Conservation (phyloP, 108 stramenopile species). For the Skeletonema costatum region DNA sequence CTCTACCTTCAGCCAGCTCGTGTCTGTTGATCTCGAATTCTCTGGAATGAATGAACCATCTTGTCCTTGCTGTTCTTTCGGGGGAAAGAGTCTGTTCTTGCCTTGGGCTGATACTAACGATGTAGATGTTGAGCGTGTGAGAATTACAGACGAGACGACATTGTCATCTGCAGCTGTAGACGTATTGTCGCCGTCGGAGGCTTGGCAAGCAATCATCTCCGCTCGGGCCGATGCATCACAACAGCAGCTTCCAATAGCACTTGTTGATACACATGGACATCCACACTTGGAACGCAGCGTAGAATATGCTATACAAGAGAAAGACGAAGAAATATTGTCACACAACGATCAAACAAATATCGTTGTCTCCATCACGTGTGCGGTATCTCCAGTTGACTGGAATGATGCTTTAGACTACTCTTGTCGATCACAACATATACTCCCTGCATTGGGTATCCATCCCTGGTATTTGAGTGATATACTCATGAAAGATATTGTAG, state of each 20-base stretch:
- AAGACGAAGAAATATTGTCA: not conserved
- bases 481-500: slow-evolving; percentile 3
- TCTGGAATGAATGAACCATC: slow-evolving; percentile 6
- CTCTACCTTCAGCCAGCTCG: slow-evolving; percentile 1
- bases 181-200: slow-evolving; percentile 29
- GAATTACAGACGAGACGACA: not conserved
- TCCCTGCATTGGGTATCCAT: slow-evolving; percentile 78
- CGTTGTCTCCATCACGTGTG: slow-evolving; percentile 60
- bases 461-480: slow-evolving; percentile 78
- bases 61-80: slow-evolving; percentile 50
- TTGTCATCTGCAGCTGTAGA: not conserved
- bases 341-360: not conserved
- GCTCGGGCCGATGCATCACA: not conserved
- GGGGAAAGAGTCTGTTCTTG: slow-evolving; percentile 27
- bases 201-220: slow-evolving; percentile 22
- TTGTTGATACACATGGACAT: slow-evolving; percentile 84
- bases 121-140: not conserved
- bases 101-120: slow-evolving; percentile 6
- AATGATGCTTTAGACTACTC: slow-evolving; percentile 62
- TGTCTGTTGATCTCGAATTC: not conserved
- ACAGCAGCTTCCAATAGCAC: slow-evolving; percentile 12
- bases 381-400: slow-evolving; percentile 75
- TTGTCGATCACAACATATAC: slow-evolving; percentile 37
- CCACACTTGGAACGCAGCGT: slow-evolving; percentile 72
- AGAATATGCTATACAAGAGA: slow-evolving; percentile 29